Base-by-base conservation (phyloP, 768 basidiomycete species). In the Grammothele lineata region DNA sequence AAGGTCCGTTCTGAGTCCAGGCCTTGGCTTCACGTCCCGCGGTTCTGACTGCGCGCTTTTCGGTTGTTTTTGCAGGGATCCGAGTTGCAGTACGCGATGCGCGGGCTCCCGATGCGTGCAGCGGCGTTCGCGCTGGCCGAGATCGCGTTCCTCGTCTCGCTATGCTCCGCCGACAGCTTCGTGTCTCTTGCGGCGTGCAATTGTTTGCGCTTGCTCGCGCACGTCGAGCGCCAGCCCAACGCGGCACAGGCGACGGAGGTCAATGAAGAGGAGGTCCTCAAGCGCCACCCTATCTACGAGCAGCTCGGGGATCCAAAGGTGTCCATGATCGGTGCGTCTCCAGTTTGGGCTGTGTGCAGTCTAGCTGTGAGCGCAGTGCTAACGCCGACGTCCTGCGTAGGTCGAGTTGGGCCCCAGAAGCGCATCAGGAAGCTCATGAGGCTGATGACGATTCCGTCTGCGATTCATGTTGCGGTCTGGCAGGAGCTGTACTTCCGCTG, bases 401-500 rank as follows among this genome's bases (percentile, higher is more conserved):
- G 89, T 26, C 86, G 91, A 22, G 72, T 86, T 35, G 83, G 78
- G 3, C 80, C 87, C 60, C 90, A 92, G 67, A 91, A 86, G 63
- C 79, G 89, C 3, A 76, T 89, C 23, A 74, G 91, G 14, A 85
- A 81, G 62, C 67, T 88, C 21, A 62, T 91, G 41, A 77, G 86
- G 5, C 60, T 78, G 43, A 72, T 89, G 37, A 74, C 80, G 1
- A 77, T 76, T 23, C 80, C 85, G 12, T 76, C 77, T 24, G 76
- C 81, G 1, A 75, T 80, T n/a, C 80, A 88, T 43, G 69, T 86
- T 18, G 86, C 85, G 0, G 83, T 88, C 3, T 93, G 90, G 90
- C 74, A 84, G 53, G 90, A 92, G 58, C 84, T 80, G 50, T 91
- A 84, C 62, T 83, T 76, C 69, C 72, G 87, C 39, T 92, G 88